These are phyloP conservation scores for Stylonectria norvegica DNA, from an alignment of 2,329 filamentous ascomycete species.

Conservation along the genomic window DNA sequence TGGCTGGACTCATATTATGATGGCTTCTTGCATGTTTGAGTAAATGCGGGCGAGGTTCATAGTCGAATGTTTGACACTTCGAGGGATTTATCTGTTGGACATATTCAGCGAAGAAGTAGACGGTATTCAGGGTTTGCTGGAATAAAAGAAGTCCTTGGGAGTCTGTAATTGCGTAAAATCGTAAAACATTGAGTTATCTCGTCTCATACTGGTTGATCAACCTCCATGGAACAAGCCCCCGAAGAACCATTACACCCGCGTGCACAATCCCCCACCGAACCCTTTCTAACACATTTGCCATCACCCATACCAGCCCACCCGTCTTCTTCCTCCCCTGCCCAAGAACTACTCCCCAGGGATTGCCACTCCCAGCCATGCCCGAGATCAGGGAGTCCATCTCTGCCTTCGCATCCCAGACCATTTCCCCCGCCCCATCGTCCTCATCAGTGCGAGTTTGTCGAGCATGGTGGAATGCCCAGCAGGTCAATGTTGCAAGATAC, in stretches of 20 bases:
- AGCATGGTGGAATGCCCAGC: constrained; percentile 56
- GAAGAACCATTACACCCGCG: constrained; percentile 56
- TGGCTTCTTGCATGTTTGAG: constrained; percentile 7
- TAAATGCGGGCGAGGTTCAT: too few species aligned
- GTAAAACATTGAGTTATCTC: too few species aligned
- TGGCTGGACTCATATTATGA: constrained; percentile 13
- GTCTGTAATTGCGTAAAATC: too few species aligned
- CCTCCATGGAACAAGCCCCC: constrained; percentile 31
- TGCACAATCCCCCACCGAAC: constrained; percentile 61
- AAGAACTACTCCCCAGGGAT: constrained; percentile 23
- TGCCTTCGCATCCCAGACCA: constrained; percentile 46
- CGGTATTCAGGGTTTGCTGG: too few species aligned
- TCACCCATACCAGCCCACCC: constrained; percentile 51
- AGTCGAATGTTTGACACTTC: too few species aligned
- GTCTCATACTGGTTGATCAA: constrained; percentile 27
- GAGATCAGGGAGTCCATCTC: constrained; percentile 46
- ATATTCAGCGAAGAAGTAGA: too few species aligned
- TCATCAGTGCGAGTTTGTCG: constrained; percentile 14
- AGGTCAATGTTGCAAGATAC: constrained; percentile 55
- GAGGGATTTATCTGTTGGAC: too few species aligned
- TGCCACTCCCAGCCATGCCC: constrained; percentile 34
- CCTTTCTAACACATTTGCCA: constrained; percentile 53
- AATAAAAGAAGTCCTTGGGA: too few species aligned
- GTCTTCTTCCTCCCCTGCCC: constrained; percentile 46
- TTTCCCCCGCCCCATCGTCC: constrained; percentile 41